Percentiles rank a stretch among this genome's conserved stretches.
Conservation (phyloP, 257 asterid genomes). For the Rauvolfia tetraphylla region DNA sequence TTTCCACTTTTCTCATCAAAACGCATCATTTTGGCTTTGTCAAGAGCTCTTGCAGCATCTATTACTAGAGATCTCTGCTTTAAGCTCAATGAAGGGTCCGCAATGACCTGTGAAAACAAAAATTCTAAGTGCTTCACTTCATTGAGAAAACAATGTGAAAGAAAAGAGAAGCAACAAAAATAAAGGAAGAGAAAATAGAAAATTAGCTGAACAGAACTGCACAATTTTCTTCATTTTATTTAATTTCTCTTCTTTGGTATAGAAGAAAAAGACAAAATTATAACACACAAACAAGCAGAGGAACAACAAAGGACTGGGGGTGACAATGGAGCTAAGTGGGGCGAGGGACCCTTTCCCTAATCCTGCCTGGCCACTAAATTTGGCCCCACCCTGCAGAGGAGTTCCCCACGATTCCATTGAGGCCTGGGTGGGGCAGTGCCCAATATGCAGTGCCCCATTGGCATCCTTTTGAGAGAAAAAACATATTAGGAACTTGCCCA, state of each 20-base stretch:
- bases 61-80: constrained; percentile 88
- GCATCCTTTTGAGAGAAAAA: not conserved
- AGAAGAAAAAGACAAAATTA: not conserved
- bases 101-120: constrained; percentile 61
- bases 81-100: constrained; percentile 86
- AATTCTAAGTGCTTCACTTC: not conserved
- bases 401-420: not conserved
- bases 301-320: not conserved
- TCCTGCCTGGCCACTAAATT: not conserved
- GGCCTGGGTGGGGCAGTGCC: not conserved
- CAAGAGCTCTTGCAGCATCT: constrained; percentile 97
- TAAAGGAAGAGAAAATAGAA: constrained; percentile 1
- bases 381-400: not conserved
- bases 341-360: not conserved
- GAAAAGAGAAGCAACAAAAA: not conserved
- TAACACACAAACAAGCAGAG: not conserved
- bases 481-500: not conserved
- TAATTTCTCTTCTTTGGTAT: not conserved
- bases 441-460: not conserved
- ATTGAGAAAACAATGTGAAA: constrained; percentile 1
- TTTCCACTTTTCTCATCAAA: constrained; percentile 99
- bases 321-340: not conserved
- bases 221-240: not conserved
- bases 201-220: not conserved
- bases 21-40: constrained; percentile 99